Evolutionary conservation across 2,329 filamentous ascomycete species (phyloP).

Genomic region (Aspergillus novoparasiticus): DNA sequence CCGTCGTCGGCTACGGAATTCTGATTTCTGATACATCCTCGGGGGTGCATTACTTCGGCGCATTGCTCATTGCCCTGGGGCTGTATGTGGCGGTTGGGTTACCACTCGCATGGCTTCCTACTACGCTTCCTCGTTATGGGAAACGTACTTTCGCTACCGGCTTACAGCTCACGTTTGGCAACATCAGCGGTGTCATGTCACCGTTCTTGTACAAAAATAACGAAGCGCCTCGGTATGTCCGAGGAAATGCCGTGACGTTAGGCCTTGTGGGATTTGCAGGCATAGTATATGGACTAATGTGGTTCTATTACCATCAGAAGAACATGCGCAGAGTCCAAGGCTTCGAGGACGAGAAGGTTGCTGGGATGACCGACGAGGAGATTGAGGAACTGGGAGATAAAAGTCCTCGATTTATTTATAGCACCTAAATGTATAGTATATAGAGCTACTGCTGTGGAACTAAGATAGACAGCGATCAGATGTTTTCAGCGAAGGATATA

Average conservation of each 20-base stretch:
- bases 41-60: slow-evolving; percentile 73
- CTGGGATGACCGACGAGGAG: slow-evolving; percentile 43
- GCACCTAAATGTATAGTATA: slow-evolving; percentile 29
- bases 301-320: slow-evolving; percentile 53
- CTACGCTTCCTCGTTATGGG: slow-evolving; percentile 72
- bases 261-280: slow-evolving; percentile 59
- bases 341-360: slow-evolving; percentile 41
- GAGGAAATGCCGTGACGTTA: slow-evolving; percentile 64
- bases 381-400: slow-evolving; percentile 48
- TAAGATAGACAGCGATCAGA: background rate
- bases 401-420: slow-evolving; percentile 45
- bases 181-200: slow-evolving; percentile 71
- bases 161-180: slow-evolving; percentile 70
- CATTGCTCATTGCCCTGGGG: slow-evolving; percentile 74
- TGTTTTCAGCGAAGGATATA: background rate
- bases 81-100: slow-evolving; percentile 65
- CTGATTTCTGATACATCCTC: slow-evolving; percentile 62
- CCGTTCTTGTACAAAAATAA: slow-evolving; percentile 57
- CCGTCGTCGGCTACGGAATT: slow-evolving; percentile 69
- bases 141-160: slow-evolving; percentile 74
- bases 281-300: slow-evolving; percentile 57
- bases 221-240: slow-evolving; percentile 61
- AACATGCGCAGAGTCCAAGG: slow-evolving; percentile 49
- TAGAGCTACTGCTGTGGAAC: background rate
- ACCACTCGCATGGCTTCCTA: slow-evolving; percentile 61